A percentile compares a stretch with the other conserved stretches of the same genome.
These are phyloP conservation scores for Byssochlamys sp. DNA, from an alignment of 2,329 filamentous ascomycete genomes.

Conservation along the genomic window DNA sequence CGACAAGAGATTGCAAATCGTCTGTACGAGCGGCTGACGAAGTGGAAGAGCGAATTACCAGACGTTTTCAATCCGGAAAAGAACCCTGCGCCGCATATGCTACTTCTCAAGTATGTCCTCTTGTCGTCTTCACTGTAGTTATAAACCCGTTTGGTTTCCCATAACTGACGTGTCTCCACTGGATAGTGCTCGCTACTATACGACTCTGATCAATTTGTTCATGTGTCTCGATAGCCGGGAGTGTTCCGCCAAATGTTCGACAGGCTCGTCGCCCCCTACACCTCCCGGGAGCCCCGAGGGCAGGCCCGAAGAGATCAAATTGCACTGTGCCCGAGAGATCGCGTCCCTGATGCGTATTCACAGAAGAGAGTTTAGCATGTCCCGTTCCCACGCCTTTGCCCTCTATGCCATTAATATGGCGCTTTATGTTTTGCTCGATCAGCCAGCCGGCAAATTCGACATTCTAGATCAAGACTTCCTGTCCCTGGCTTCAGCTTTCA, in stretches of 20 bases:
- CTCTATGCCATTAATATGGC: constrained; percentile 31
- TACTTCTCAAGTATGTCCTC: constrained; percentile 20
- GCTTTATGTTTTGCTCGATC: constrained; percentile 24
- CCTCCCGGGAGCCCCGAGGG: constrained; percentile 12
- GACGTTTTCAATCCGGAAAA: constrained; percentile 15
- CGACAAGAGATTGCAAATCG: constrained; percentile 16
- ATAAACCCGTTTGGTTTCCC: background rate
- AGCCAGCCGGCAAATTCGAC: constrained; percentile 15
- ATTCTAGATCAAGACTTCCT: constrained; percentile 27
- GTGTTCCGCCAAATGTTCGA: constrained; percentile 21
- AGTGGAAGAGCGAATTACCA: constrained; percentile 24
- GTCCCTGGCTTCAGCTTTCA: constrained; percentile 24
- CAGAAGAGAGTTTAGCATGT: constrained; percentile 25
- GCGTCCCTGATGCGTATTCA: constrained; percentile 20
- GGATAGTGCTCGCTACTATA: constrained; percentile 27
- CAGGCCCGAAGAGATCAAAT: constrained; percentile 10
- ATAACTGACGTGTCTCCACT: constrained; percentile 1
- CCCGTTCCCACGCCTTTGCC: constrained; percentile 27
- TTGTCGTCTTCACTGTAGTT: background rate
- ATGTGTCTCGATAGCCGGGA: constrained; percentile 10
- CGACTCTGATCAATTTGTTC: constrained; percentile 28
- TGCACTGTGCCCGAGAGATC: constrained; percentile 23
- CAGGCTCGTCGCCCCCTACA: constrained; percentile 14
- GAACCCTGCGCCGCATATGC: constrained; percentile 24
- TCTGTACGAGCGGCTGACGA: constrained; percentile 20